Conservation (phyloP, 192 early-diverging fungal genomes). For the Phlyctochytrium planicorne region DNA sequence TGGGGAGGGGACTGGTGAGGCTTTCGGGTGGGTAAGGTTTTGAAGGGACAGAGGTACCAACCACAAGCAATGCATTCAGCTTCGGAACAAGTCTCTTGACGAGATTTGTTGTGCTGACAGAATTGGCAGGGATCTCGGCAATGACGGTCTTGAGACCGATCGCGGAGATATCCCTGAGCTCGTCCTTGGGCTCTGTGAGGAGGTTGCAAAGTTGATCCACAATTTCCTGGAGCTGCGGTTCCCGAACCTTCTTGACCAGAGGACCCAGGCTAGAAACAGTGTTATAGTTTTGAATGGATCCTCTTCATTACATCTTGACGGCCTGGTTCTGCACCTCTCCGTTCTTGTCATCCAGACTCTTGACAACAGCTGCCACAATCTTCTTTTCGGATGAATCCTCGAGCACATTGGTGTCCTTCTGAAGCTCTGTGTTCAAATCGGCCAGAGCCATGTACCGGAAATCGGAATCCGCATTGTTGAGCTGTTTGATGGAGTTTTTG, state of each 20-base stretch:
- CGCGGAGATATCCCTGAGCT: constrained; percentile 77
- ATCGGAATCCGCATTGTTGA: constrained; percentile 62
- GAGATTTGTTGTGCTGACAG: constrained; percentile 49
- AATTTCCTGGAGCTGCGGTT: constrained; percentile 65
- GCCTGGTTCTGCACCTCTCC: constrained; percentile 83
- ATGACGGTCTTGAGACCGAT: constrained; percentile 84
- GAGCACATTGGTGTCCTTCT: constrained; percentile 53
- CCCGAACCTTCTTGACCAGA: constrained; percentile 72
- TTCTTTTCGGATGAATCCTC: constrained; percentile 56
- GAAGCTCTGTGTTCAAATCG: constrained; percentile 74
- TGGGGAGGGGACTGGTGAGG: not conserved
- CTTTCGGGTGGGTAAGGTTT: not conserved
- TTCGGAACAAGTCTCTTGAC: constrained; percentile 68
- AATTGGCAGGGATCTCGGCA: constrained; percentile 61
- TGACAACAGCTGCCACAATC: constrained; percentile 49
- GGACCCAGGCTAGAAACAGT: constrained; percentile 70
- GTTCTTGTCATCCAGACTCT: constrained; percentile 76
- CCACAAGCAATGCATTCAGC: constrained; percentile 60
- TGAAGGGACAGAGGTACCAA: constrained; percentile 32
- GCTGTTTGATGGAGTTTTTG: not conserved
- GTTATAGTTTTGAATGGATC: not conserved
- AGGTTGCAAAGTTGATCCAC: constrained; percentile 68
- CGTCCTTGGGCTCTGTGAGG: constrained; percentile 58
- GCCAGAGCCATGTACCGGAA: constrained; percentile 84
- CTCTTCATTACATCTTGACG: constrained; percentile 61